phyloP scores from a whole-genome alignment of 179 eudicot genomes.

The Beta corolliflora region DNA sequence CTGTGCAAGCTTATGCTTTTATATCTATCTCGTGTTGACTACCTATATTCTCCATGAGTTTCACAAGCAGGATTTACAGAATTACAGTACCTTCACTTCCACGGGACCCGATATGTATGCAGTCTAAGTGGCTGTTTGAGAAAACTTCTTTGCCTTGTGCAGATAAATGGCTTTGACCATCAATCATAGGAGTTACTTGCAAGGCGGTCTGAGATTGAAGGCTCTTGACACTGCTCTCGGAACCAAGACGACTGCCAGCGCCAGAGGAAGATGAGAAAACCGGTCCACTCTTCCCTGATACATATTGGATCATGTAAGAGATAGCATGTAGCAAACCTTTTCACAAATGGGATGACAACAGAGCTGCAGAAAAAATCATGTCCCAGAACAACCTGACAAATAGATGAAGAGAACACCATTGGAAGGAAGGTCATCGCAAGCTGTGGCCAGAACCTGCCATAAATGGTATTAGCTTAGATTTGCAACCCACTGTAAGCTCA shows the following conservation, averaged over 20 bases:
- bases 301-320: slow-evolving; percentile 30
- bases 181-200: slow-evolving; percentile 37
- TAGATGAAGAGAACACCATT: slow-evolving; percentile 85
- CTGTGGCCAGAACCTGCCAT: slow-evolving; percentile 77
- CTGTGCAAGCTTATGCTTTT: not conserved
- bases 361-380: slow-evolving; percentile 9
- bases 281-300: slow-evolving; percentile 55
- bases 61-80: not conserved
- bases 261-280: slow-evolving; percentile 39
- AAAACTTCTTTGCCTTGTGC: slow-evolving; percentile 37
- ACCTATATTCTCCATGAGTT: not conserved
- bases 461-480: slow-evolving; percentile 14
- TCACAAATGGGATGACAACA: slow-evolving; percentile 8
- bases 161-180: slow-evolving; percentile 37
- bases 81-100: slow-evolving; percentile 65
- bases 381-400: slow-evolving; percentile 54
- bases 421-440: slow-evolving; percentile 81
- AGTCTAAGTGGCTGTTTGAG: slow-evolving; percentile 37
- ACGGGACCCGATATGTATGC: slow-evolving; percentile 65
- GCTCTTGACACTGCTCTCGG: slow-evolving; percentile 39
- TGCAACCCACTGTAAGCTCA: not conserved
- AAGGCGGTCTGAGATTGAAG: slow-evolving; percentile 37
- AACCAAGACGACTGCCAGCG: slow-evolving; percentile 43
- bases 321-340: slow-evolving; percentile 12
- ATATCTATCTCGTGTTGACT: not conserved